Conservation (phyloP, 345 rosid genomes). For the Toxicodendron radicans region DNA sequence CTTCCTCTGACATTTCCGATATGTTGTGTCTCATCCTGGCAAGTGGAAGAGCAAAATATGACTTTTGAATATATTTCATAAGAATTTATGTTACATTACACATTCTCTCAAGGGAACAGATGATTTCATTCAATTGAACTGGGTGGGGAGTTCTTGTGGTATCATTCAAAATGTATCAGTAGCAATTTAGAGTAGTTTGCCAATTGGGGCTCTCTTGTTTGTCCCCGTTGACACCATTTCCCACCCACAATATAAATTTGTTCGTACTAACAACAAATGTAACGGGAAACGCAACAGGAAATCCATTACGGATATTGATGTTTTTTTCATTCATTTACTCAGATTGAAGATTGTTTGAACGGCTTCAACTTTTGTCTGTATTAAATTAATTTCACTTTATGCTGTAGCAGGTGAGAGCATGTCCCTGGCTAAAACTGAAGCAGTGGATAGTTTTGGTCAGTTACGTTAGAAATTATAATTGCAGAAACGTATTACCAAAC, state of each 20-base stretch:
- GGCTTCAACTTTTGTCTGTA: background rate
- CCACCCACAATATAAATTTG: background rate
- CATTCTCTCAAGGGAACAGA: background rate
- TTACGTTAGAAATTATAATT: background rate
- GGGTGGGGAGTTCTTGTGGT: background rate
- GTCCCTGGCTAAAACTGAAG: background rate
- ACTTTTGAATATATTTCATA: constrained; percentile 47
- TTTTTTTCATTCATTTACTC: background rate
- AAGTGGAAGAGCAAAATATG: constrained; percentile 94
- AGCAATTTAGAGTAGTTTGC: background rate
- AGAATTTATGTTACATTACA: background rate
- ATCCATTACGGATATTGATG: background rate
- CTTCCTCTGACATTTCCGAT: constrained; percentile 53
- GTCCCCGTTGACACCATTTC: background rate
- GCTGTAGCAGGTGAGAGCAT: background rate
- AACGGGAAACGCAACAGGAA: background rate
- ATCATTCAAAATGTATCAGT: background rate
- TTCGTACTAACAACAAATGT: background rate
- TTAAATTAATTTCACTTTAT: no score
- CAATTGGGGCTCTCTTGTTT: background rate
- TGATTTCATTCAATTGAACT: background rate
- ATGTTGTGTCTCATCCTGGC: constrained; percentile 77
- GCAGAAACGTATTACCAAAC: no score
- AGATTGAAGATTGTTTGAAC: background rate
- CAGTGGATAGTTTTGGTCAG: background rate